Evolutionary conservation across 2,329 filamentous ascomycete species (phyloP), one percentile per base, ranked within the genome.

Genomic region (Dothideomycetes sp.): DNA sequence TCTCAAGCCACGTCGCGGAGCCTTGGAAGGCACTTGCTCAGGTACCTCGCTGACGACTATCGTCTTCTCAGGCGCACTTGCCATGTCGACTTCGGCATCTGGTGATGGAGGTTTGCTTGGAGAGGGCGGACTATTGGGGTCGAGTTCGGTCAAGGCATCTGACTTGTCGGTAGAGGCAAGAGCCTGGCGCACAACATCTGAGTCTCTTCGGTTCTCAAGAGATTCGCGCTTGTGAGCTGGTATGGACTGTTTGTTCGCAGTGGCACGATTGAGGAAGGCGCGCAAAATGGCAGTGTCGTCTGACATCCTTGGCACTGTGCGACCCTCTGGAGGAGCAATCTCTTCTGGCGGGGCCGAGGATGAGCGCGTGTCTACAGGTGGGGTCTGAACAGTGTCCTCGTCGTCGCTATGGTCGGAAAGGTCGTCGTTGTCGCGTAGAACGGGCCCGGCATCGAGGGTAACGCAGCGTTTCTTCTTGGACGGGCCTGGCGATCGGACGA

Each of bases 271-370:
- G 29, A 71, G 59, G 47, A 70, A 71, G 24, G 68, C 65, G 45
- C 67, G 67, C 4, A 71, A 54, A 12, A 69, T 51, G 1, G 66
- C 67, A 6, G 68, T 70, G 45, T 71, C 68, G 41, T 68, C 66
- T 54, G 46, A 70, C 33, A 50, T 60, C 45, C 43, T 62, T 49
- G 57, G 55, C 27, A 52, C 49, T 15, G 46, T 31, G 19, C 49
- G 45, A 18, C 22, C 23, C 12, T 48, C 45, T 47, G 54, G 17
- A 42, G 49, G 7, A 45, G 49, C 22, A 4, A 55, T 53, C 41
- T 56, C 53, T 39, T 57, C 56, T 17, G 55, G 55, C 13, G 56
- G 56, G n/a, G 56, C 57, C n/a, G 58, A 61, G 9, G 41, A 28
- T 22, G 45, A 39, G 25, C 40, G 27, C 20, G 27, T 16, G 19